A percentile compares a stretch with the other conserved stretches of the same genome.
phyloP scores from a whole-genome alignment of 257 asterid species.

The Misopates orontium region DNA sequence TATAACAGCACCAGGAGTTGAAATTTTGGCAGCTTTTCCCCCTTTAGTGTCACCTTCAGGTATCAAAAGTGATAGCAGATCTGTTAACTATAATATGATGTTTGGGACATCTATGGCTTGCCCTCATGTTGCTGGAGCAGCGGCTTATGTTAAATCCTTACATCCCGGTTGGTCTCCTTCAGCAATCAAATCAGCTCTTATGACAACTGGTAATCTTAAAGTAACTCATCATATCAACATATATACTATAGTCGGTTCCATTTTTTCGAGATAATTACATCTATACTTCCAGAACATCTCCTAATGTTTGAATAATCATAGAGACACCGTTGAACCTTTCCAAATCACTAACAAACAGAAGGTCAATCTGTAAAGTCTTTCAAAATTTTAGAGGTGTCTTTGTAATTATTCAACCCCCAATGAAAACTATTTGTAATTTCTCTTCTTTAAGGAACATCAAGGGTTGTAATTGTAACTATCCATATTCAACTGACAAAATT shows the following conservation, averaged over 20 bases:
- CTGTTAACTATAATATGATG: neutral
- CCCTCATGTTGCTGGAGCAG: conserved; percentile 29
- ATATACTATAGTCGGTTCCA: neutral
- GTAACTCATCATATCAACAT: too few relatives aligned
- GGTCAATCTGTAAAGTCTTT: too few relatives aligned
- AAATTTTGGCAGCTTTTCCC: conserved; percentile 22
- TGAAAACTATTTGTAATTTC: too few relatives aligned
- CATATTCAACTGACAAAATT: neutral
- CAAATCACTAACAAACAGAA: too few relatives aligned
- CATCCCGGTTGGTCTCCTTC: conserved; percentile 25
- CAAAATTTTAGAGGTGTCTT: too few relatives aligned
- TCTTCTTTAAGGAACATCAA: too few relatives aligned
- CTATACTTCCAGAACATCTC: too few relatives aligned
- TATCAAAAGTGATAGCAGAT: neutral
- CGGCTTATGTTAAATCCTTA: conserved; percentile 24
- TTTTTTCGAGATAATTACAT: too few relatives aligned
- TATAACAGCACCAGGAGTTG: conserved; percentile 26
- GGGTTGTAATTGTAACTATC: too few relatives aligned
- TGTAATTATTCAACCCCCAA: too few relatives aligned
- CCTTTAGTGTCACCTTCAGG: neutral
- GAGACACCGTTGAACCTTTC: too few relatives aligned
- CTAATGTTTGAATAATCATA: too few relatives aligned
- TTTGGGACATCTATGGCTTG: conserved; percentile 25
- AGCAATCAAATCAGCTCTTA: conserved; percentile 26
- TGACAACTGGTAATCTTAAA: conserved; percentile 19